Conservation (phyloP, 2,329 filamentous ascomycete genomes). For the Fusarium pseudograminearum region DNA sequence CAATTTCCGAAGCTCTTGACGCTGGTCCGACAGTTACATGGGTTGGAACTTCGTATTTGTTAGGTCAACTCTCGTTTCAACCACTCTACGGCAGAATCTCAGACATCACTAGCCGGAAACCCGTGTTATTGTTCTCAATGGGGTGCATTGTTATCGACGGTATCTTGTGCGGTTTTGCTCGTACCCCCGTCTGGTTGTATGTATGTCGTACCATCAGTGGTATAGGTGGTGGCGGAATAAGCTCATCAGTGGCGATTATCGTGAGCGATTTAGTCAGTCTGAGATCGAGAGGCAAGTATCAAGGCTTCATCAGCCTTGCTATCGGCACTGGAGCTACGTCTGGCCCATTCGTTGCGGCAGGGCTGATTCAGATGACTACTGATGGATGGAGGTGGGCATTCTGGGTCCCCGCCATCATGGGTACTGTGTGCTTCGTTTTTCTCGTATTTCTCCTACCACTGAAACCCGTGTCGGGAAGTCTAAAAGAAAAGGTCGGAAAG, state of each 20-base stretch:
- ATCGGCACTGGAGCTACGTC: background rate
- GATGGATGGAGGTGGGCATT: background rate
- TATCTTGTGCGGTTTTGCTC: slow-evolving; percentile 50
- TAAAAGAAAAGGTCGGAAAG: background rate
- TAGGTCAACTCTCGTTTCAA: slow-evolving; percentile 54
- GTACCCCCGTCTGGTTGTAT: background rate
- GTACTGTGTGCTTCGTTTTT: background rate
- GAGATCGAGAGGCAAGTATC: slow-evolving; percentile 52
- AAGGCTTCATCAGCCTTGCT: background rate
- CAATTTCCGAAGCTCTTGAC: slow-evolving; percentile 52
- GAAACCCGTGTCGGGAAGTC: background rate
- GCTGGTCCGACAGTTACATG: slow-evolving; percentile 51
- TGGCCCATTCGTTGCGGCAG: background rate
- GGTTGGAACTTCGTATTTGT: slow-evolving; percentile 54
- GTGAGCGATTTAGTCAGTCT: slow-evolving; percentile 25
- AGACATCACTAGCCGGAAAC: slow-evolving; percentile 54
- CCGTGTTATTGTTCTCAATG: slow-evolving; percentile 49
- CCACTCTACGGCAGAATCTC: slow-evolving; percentile 53
- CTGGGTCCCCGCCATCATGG: slow-evolving; percentile 1
- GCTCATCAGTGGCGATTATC: background rate
- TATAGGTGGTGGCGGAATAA: background rate
- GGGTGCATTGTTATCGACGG: slow-evolving; percentile 48
- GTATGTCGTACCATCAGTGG: background rate
- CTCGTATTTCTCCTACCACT: background rate
- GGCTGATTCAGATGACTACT: background rate